A percentile compares a stretch with the other conserved stretches of the same genome.
phyloP scores from a whole-genome alignment of 257 asterid species.

The Cordia subcordata region DNA sequence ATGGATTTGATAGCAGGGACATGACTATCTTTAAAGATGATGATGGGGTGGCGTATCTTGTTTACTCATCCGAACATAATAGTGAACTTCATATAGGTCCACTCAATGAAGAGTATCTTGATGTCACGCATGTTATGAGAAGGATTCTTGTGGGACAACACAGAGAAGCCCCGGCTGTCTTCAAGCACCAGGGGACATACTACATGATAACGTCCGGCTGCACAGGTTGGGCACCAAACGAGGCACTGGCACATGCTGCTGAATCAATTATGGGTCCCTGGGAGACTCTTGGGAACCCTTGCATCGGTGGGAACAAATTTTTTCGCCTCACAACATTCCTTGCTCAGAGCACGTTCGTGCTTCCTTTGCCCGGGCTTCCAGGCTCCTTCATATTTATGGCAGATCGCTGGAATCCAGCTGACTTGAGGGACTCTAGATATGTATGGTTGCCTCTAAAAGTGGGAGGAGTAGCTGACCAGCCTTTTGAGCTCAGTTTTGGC shows the following conservation, averaged over 20 bases:
- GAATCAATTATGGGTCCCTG: constrained; percentile 92
- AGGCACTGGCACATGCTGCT: constrained; percentile 88
- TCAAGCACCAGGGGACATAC: constrained; percentile 71
- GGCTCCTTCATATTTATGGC: constrained; percentile 83
- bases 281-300: constrained; percentile 92
- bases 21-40: constrained; percentile 95
- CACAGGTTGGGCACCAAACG: constrained; percentile 96
- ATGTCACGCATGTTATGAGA: constrained; percentile 39
- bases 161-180: constrained; percentile 94
- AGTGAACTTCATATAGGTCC: constrained; percentile 88
- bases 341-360: constrained; percentile 78
- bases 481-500: constrained; percentile 77
- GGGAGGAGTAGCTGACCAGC: constrained; percentile 75
- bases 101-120: constrained; percentile 52
- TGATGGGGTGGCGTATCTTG: constrained; percentile 61
- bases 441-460: constrained; percentile 85
- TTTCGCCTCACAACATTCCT: constrained; percentile 63
- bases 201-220: constrained; percentile 99
- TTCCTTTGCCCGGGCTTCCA: constrained; percentile 64
- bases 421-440: constrained; percentile 83
- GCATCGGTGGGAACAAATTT: constrained; percentile 83
- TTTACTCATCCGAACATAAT: constrained; percentile 87
- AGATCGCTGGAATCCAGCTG: constrained; percentile 94
- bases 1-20: constrained; percentile 89
- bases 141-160: constrained; percentile 78